phyloP scores from a whole-genome alignment of 371 early-diverging fungal genomes.

The Syncephalis plumigaleata region DNA sequence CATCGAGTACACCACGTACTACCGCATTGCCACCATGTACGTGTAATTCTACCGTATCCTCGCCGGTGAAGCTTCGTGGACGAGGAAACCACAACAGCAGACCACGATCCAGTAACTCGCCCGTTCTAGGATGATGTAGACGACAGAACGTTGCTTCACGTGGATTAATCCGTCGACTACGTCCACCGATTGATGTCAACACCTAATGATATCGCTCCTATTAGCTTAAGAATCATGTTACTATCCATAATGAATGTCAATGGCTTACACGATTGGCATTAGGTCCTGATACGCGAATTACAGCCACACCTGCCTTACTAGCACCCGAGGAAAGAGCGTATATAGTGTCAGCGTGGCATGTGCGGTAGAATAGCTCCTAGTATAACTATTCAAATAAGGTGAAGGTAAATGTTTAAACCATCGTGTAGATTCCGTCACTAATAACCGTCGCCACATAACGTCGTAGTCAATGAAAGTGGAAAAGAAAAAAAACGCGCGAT shows the following conservation, averaged over 20 bases:
- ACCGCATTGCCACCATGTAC: constrained; percentile 67
- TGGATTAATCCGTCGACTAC: constrained; percentile 15
- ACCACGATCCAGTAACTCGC: constrained; percentile 32
- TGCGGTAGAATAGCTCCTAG: too few relatives aligned
- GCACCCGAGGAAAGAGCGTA: constrained; percentile 58
- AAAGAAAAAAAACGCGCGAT: too few relatives aligned
- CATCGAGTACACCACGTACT: constrained; percentile 31
- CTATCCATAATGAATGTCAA: too few relatives aligned
- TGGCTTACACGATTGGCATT: too few relatives aligned
- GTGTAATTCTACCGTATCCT: constrained; percentile 64
- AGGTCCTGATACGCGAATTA: constrained; percentile 57
- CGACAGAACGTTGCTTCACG: constrained; percentile 27
- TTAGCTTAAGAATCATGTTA: too few relatives aligned
- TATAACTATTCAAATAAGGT: too few relatives aligned
- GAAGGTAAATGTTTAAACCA: too few relatives aligned
- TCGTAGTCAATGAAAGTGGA: too few relatives aligned
- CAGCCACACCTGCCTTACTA: constrained; percentile 63
- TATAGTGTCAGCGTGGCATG: constrained; percentile 28
- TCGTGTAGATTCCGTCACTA: too few relatives aligned
- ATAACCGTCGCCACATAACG: too few relatives aligned
- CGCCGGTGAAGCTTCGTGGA: constrained; percentile 63
- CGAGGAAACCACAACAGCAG: constrained; percentile 49
- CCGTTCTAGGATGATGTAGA: constrained; percentile 25
- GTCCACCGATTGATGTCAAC: constrained; percentile 3
- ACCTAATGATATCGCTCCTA: not conserved